Conservation (phyloP, 805 yeast genomes). For the Clavispora carvajalis region DNA sequence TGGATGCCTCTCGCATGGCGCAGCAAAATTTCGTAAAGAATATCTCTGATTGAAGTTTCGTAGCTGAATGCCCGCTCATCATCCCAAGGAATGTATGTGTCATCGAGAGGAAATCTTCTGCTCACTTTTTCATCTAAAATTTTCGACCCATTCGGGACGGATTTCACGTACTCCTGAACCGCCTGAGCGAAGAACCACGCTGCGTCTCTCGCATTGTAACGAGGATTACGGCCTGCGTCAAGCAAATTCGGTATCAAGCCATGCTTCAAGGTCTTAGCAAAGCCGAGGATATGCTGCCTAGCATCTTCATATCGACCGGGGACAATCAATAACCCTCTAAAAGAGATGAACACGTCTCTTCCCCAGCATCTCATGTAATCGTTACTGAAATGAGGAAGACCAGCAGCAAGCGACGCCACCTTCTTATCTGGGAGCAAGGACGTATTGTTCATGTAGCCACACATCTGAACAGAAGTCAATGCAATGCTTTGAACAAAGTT, state of each 20-base stretch:
- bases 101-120: constrained; percentile 88
- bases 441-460: constrained; percentile 66
- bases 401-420: constrained; percentile 86
- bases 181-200: constrained; percentile 91
- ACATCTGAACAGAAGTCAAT: constrained; percentile 81
- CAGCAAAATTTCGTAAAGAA: constrained; percentile 74
- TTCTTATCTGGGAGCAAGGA: constrained; percentile 62
- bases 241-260: constrained; percentile 91
- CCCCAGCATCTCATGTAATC: constrained; percentile 99
- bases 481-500: constrained; percentile 76
- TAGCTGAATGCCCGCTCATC: constrained; percentile 74
- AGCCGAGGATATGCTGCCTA: constrained; percentile 71
- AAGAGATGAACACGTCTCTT: constrained; percentile 85
- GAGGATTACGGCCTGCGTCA: constrained; percentile 90
- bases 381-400: constrained; percentile 87
- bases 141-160: constrained; percentile 62
- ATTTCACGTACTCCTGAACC: constrained; percentile 72
- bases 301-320: constrained; percentile 81
- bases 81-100: constrained; percentile 62
- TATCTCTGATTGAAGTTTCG: constrained; percentile 64
- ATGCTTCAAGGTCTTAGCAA: constrained; percentile 88
- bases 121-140: constrained; percentile 68
- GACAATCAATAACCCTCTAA: constrained; percentile 74
- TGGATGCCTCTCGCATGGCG: constrained; percentile 87
- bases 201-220: constrained; percentile 95